A percentile compares a stretch with the other conserved stretches of the same genome.
phyloP scores from a whole-genome alignment of 108 stramenopile species.

The Pseudonitzschia multistriata region DNA sequence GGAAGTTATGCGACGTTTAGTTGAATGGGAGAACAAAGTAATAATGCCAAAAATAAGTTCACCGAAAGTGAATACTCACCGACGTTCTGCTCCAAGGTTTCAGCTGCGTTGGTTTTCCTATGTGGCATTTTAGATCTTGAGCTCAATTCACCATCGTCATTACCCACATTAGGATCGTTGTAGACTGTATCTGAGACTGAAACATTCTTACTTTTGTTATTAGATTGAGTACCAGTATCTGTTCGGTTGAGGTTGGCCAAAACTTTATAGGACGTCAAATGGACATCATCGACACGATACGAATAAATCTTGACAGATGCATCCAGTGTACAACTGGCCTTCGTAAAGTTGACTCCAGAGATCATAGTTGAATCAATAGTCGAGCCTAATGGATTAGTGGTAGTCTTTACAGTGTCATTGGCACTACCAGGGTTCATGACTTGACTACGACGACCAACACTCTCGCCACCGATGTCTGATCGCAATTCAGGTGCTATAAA shows the following conservation, averaged over 20 bases:
- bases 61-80: slow-evolving; percentile 40
- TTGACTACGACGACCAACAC: not conserved
- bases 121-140: slow-evolving; percentile 11
- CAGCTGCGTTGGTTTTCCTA: not conserved
- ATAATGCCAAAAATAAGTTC: not conserved
- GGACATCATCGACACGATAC: slow-evolving; percentile 96
- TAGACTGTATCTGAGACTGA: slow-evolving; percentile 17
- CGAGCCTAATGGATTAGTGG: not conserved
- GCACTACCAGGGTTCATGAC: not conserved
- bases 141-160: not conserved
- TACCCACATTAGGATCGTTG: slow-evolving; percentile 9
- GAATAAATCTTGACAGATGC: slow-evolving; percentile 98
- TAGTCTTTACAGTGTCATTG: not conserved
- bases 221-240: slow-evolving; percentile 40
- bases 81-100: slow-evolving; percentile 76
- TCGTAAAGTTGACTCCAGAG: slow-evolving; percentile 91
- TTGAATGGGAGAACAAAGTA: slow-evolving; percentile 7
- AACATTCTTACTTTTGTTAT: slow-evolving; percentile 16
- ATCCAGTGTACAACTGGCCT: slow-evolving; percentile 95
- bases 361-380: slow-evolving; percentile 18
- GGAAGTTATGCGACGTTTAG: not conserved
- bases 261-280: slow-evolving; percentile 89
- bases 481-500: slow-evolving; percentile 48
- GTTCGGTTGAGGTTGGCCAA: slow-evolving; percentile 92
- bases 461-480: not conserved